Percentiles rank a stretch among this genome's conserved stretches.
Conservation (phyloP, 2,329 filamentous ascomycete species). For the Sporothrix sp. region DNA sequence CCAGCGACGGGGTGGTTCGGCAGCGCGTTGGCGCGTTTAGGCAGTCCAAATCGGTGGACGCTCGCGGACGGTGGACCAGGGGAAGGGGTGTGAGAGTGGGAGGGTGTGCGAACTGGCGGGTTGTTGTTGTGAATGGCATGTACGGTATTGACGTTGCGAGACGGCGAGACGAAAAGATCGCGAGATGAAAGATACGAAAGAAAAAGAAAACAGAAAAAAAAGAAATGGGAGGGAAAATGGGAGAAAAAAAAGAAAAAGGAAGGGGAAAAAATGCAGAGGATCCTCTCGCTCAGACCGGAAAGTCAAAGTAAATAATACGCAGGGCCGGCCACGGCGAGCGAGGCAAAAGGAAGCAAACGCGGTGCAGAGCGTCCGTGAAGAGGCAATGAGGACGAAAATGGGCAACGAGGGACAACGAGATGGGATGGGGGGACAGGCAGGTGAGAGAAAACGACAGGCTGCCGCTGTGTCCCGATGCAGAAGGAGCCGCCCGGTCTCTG, state of each 20-base stretch:
- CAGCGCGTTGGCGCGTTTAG: conserved; percentile 13
- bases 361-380: background rate
- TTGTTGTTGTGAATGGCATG: too few relatives aligned
- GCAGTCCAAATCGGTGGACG: too few relatives aligned
- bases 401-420: conserved; percentile 6
- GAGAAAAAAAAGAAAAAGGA: conserved; percentile 1
- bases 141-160: too few relatives aligned
- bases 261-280: background rate
- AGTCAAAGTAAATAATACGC: background rate
- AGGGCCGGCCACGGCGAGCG: too few relatives aligned
- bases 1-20: conserved; percentile 11
- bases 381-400: background rate
- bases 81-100: conserved; percentile 6
- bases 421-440: conserved; percentile 5
- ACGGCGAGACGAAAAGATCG: background rate
- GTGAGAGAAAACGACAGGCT: too few relatives aligned
- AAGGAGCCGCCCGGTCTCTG: conserved; percentile 1
- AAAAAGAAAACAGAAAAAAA: background rate
- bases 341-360: background rate
- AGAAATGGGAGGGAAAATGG: background rate
- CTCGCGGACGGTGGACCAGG: conserved; percentile 7
- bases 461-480: background rate
- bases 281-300: too few relatives aligned
- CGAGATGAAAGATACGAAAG: conserved; percentile 1
- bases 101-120: too few relatives aligned